These are phyloP conservation scores for Xylaria grammica DNA, from an alignment of 495 filamentous ascomycete species.

Conservation along the genomic window DNA sequence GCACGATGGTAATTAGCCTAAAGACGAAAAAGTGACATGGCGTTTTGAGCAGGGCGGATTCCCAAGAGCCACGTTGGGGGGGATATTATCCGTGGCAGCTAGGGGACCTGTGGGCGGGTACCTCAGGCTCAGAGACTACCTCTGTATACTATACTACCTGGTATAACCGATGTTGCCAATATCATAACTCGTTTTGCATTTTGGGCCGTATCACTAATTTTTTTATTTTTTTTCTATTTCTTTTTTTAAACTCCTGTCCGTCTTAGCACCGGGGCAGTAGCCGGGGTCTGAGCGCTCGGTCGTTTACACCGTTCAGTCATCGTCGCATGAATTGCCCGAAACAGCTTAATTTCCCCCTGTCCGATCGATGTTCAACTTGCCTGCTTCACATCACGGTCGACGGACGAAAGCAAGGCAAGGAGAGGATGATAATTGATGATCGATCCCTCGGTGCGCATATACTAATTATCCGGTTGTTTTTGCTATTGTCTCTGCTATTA, in stretches of 20 bases:
- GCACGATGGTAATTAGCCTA: conserved; percentile 15
- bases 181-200: conserved; percentile 2
- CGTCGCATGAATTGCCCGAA: conserved; percentile 10
- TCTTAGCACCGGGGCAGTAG: too few species aligned
- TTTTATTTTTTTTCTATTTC: too few species aligned
- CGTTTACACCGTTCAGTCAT: neutral
- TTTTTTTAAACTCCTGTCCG: too few species aligned
- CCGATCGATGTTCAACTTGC: neutral
- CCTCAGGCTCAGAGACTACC: neutral
- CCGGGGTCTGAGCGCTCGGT: conserved; percentile 8
- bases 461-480: neutral
- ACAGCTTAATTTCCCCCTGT: neutral
- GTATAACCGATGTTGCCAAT: neutral
- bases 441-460: conserved; percentile 8
- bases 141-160: too few species aligned
- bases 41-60: neutral
- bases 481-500: neutral
- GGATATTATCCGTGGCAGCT: conserved; percentile 6
- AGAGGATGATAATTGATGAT: neutral
- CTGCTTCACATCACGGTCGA: neutral
- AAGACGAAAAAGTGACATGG: conserved; percentile 14
- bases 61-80: neutral
- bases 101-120: neutral
- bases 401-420: neutral
- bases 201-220: neutral